phyloP scores from a whole-genome alignment of 345 rosid genomes.

The Raphanus raphanistrum region DNA sequence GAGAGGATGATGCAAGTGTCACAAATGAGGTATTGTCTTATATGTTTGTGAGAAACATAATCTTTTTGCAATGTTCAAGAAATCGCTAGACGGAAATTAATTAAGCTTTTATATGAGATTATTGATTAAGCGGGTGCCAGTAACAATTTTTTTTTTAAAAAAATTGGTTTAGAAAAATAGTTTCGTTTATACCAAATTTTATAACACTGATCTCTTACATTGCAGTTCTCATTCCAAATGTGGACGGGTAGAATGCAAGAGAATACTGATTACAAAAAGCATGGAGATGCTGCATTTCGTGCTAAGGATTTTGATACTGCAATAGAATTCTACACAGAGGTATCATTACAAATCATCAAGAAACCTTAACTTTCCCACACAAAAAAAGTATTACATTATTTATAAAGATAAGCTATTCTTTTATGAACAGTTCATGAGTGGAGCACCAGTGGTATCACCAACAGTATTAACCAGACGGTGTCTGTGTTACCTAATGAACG shows the following conservation, averaged over 20 bases:
- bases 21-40: constrained; percentile 69
- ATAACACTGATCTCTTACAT: neutral
- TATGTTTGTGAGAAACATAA: neutral
- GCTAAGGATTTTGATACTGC: constrained; percentile 80
- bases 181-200: no score
- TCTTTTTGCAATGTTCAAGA: neutral
- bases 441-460: constrained; percentile 49
- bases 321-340: constrained; percentile 79
- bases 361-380: neutral
- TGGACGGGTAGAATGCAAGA: constrained; percentile 98
- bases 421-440: constrained; percentile 65
- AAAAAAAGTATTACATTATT: neutral
- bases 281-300: constrained; percentile 87
- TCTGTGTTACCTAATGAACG: neutral
- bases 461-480: neutral
- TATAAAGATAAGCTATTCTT: neutral
- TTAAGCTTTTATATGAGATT: no score
- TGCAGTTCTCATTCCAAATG: constrained; percentile 95
- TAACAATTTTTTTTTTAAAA: no score
- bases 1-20: constrained; percentile 88
- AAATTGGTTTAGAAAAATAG: no score
- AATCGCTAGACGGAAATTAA: neutral
- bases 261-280: constrained; percentile 83
- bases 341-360: constrained; percentile 25
- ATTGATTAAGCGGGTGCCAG: no score